Base-by-base conservation (phyloP, 129 eudicot species). In the Erigeron canadensis region DNA sequence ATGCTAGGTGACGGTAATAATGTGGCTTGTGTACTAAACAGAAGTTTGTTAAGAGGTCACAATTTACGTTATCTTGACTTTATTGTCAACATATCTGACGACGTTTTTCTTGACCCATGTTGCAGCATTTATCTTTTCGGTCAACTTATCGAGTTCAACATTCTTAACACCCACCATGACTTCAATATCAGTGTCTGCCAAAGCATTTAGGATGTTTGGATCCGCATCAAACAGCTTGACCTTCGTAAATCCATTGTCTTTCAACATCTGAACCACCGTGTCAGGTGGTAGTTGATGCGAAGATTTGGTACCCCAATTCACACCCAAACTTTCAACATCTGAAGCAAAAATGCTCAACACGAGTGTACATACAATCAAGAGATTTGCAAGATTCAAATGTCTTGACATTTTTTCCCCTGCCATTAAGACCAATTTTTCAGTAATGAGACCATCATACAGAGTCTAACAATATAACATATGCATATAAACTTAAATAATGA, bases 281-380 rank as follows among this genome's bases (percentile, higher is more conserved):
- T 79, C 72, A 0, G 82, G 81, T 15, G 82, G 82, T 37, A 85
- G 41, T 12, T 41, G 61, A 54, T 82, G 90, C 23, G 60, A 12
- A 22, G 79, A 41, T 10, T 58, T 39, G 42, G 80, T 79, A 1
- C 84, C 89, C 90, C 87, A 85, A 53, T 85, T 85, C 74, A 85
- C 84, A 28, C 84, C 86, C 55, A 82, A 46, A 18, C 85, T 83
- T 15, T 73, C 60, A 48, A 80, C 84, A 22, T 61, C 41, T 13
- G 61, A 69, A 61, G 55, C 59, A 54, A 68, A 74, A 55, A 71
- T 44, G 62, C 9, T 68, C 66, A 68, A 74, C 8, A 61, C 37
- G 48, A 75, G 18, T 21, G 46, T 63, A 53, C 75, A 15, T 37
- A 69, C 45, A 74, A 80, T 61, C 60, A 59, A 68, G 12, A 62